Conservation (phyloP, 2,329 filamentous ascomycete genomes). For the Herpotrichia juniperi region DNA sequence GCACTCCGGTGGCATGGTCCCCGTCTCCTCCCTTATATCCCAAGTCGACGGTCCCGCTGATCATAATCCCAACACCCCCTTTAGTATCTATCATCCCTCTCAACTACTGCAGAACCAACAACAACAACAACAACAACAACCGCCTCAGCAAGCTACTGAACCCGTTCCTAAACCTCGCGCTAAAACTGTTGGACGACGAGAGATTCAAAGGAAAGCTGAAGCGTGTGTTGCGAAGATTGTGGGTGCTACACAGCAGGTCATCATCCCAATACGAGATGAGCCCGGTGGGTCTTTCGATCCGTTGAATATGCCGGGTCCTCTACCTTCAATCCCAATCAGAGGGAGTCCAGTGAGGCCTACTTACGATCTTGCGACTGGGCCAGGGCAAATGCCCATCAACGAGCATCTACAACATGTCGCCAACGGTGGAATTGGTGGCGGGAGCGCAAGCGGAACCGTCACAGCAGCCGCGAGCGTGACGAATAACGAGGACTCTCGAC, state of each 20-base stretch:
- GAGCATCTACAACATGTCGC: conserved; percentile 20
- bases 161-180: conserved; percentile 47
- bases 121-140: no score
- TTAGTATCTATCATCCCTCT: conserved; percentile 31
- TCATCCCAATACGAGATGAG: conserved; percentile 44
- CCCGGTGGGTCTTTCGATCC: no score
- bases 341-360: conserved; percentile 28
- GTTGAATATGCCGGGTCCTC: no score
- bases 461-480: conserved; percentile 33
- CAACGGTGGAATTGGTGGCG: no score
- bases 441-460: conserved; percentile 58
- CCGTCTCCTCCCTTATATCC: conserved; percentile 39
- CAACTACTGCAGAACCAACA: conserved; percentile 29
- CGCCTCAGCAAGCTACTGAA: no score
- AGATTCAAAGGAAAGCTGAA: conserved; percentile 65
- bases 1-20: conserved; percentile 23
- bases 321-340: conserved; percentile 35
- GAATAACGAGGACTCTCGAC: conserved; percentile 57
- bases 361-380: neutral
- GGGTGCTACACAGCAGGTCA: conserved; percentile 27
- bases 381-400: conserved; percentile 4
- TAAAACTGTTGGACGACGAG: conserved; percentile 65
- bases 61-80: conserved; percentile 21
- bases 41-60: conserved; percentile 37
- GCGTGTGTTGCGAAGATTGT: conserved; percentile 55